phyloP scores from a whole-genome alignment of 2,329 filamentous ascomycete species.

The Metarhizium rileyi region DNA sequence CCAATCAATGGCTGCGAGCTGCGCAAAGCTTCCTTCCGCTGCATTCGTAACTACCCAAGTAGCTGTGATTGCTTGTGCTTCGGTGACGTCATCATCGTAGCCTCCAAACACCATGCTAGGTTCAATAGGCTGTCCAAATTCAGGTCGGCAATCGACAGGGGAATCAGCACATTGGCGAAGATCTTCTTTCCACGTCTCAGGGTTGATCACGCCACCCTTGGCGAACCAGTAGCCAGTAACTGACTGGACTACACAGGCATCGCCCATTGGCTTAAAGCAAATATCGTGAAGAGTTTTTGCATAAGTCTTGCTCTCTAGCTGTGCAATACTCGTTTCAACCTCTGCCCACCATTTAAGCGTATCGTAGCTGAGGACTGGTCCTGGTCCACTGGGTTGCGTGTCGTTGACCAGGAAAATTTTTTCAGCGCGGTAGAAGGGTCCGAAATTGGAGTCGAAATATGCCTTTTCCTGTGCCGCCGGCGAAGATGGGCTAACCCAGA shows the following conservation, averaged over 20 bases:
- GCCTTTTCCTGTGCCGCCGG: conserved; percentile 84
- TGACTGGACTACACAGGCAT: conserved; percentile 87
- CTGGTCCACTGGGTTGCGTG: conserved; percentile 49
- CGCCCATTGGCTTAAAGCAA: conserved; percentile 86
- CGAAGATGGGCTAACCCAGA: conserved; percentile 96
- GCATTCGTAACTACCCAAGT: conserved; percentile 95
- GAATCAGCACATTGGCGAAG: conserved; percentile 66
- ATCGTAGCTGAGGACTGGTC: conserved; percentile 79
- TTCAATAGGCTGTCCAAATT: conserved; percentile 81
- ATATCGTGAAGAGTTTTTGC: conserved; percentile 69
- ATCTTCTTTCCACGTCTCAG: conserved; percentile 58
- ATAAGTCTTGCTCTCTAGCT: conserved; percentile 59
- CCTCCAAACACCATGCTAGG: conserved; percentile 81
- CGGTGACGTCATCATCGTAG: conserved; percentile 56
- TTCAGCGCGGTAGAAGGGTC: conserved; percentile 89
- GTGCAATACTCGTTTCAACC: conserved; percentile 67
- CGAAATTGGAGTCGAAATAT: conserved; percentile 90
- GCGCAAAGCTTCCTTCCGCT: conserved; percentile 59
- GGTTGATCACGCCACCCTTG: conserved; percentile 26
- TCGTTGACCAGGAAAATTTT: conserved; percentile 94
- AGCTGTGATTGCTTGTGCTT: conserved; percentile 72
- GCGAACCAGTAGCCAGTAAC: conserved; percentile 81
- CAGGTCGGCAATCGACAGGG: conserved; percentile 77
- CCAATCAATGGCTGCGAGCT: conserved; percentile 77
- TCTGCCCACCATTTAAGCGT: conserved; percentile 90